Evolutionary conservation across 768 basidiomycete species (phyloP).

Genomic region (Astraeus odoratus): DNA sequence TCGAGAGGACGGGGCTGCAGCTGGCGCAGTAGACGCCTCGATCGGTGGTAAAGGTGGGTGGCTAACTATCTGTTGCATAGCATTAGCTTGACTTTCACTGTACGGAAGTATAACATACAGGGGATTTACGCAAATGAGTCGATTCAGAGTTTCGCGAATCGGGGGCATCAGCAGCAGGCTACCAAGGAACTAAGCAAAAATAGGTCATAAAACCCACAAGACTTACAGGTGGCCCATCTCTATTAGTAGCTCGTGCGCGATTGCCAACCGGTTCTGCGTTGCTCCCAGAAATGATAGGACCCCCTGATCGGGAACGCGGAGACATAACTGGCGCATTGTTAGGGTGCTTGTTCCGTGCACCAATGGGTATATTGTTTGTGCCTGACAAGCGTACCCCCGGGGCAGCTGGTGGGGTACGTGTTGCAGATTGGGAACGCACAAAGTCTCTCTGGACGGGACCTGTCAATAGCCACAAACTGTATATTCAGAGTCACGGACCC

Average conservation of each 20-base stretch:
- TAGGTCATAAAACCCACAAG: neutral
- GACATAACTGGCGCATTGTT: neutral
- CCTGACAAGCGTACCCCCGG: conserved; percentile 23
- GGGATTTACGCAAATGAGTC: conserved; percentile 15
- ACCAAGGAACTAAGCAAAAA: conserved; percentile 5
- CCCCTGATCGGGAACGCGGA: conserved; percentile 1
- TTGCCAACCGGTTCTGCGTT: conserved; percentile 16
- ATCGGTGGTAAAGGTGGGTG: conserved; percentile 3
- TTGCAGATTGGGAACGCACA: conserved; percentile 7
- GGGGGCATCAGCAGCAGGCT: conserved; percentile 14
- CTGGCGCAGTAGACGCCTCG: conserved; percentile 10
- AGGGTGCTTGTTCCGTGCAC: conserved; percentile 20
- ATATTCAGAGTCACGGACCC: conserved; percentile 11
- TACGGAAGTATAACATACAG: conserved; percentile 9
- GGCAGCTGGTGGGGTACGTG: conserved; percentile 9
- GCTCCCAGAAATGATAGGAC: conserved; percentile 5
- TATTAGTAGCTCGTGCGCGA: conserved; percentile 11
- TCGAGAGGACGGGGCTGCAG: conserved; percentile 13
- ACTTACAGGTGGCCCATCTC: conserved; percentile 22
- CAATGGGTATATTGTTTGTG: conserved; percentile 28
- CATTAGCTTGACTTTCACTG: neutral
- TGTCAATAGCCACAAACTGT: neutral
- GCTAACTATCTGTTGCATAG: conserved; percentile 7
- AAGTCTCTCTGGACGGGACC: conserved; percentile 16
- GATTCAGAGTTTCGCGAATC: conserved; percentile 1